Evolutionary conservation across 108 stramenopile genomes (phyloP), one percentile per base, ranked within the genome.

Genomic region (Nitzschia palea): DNA sequence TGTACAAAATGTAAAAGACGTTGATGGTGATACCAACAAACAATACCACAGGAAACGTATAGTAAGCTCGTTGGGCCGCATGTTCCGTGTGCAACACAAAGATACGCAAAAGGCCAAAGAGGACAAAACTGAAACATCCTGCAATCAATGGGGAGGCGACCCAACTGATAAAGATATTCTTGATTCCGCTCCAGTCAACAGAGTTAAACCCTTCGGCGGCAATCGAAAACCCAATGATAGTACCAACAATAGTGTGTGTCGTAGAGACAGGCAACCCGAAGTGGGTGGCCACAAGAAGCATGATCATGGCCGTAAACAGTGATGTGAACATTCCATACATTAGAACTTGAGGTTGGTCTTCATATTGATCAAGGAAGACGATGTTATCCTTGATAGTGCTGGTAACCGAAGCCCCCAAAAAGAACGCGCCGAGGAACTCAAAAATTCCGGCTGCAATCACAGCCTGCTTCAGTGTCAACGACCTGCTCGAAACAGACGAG

Each of bases 401-500:
- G 12, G 86, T 79, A 1, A 91, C 90, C 25, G 77, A 37, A 0
- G 79, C 82, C 20, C 91, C 91, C 18, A 88, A 63, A 25, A 90
- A 65, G 23, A 82, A 37, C 2, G 80, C 83, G 0, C 90, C 90
- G 0, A 48, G 35, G 54, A 88, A 86, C 67, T 92, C 90, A 44
- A 80, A 88, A 15, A 93, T 50, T 3, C 64, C 65, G 10, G 85
- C 89, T 26, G 87, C 58, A 5, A 88, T 55, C 6, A 90, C 77
- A 26, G 89, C 89, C 51, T 87, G 82, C 53, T 65, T 79, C 17
- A 93, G 68, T 2, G 86, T 82, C n/a, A 91, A 34, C 20, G 89
- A 86, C 52, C 83, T 86, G 74, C 82, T 55, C 10, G 88, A 74
- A n/a, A 93, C 89, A 2, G 83, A 78, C 9, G 89, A 87, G 6